Evolutionary conservation across 345 rosid species (phyloP).

Genomic region (Melastoma malabathricum): DNA sequence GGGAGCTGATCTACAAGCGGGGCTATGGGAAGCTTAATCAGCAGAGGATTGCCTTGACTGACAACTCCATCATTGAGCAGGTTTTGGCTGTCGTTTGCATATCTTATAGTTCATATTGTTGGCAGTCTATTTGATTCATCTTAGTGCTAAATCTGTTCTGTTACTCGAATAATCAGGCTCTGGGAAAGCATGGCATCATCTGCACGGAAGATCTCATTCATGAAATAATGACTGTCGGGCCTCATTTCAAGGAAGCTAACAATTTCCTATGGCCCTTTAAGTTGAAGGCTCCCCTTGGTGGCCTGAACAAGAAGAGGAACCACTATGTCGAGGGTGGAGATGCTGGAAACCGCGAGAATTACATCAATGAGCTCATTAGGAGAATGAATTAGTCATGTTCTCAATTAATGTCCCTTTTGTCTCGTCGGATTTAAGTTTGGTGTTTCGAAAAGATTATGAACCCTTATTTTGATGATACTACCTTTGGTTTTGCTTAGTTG

Average conservation of each 20-base stretch:
- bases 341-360: constrained; percentile 72
- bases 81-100: constrained; percentile 10
- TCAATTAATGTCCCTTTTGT: too few relatives aligned
- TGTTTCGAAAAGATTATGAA: too few relatives aligned
- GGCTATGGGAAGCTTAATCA: constrained; percentile 61
- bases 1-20: constrained; percentile 69
- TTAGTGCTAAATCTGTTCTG: background rate
- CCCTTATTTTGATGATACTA: too few relatives aligned
- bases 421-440: too few relatives aligned
- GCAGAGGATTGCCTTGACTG: constrained; percentile 52
- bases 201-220: constrained; percentile 73
- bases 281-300: constrained; percentile 70
- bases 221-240: constrained; percentile 83
- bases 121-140: background rate
- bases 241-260: constrained; percentile 70
- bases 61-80: constrained; percentile 55
- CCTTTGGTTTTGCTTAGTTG: too few relatives aligned
- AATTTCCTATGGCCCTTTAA: constrained; percentile 83
- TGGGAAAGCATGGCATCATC: constrained; percentile 58
- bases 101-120: background rate
- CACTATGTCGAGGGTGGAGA: constrained; percentile 88
- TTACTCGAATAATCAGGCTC: constrained; percentile 17
- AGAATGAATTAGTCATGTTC: constrained; percentile 49
- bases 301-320: constrained; percentile 70
- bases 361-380: constrained; percentile 59